These are phyloP conservation scores for Fragaria iinumae DNA, from an alignment of 306 rosid genomes.

Conservation along the genomic window DNA sequence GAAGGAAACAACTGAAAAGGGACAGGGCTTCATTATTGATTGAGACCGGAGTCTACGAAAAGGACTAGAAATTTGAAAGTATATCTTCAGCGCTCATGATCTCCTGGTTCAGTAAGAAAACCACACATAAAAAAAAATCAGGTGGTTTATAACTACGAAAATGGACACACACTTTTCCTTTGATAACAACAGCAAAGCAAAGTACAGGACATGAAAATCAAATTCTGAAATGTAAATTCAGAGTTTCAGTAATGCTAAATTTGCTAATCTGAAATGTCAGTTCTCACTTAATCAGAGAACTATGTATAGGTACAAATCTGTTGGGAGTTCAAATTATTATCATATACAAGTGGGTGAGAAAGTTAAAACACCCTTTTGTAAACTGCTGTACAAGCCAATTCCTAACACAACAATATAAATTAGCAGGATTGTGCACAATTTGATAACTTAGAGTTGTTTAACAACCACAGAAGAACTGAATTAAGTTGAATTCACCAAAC, in stretches of 20 bases:
- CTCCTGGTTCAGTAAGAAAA: slow-evolving; percentile 53
- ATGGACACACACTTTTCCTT: background rate
- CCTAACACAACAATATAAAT: background rate
- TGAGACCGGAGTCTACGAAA: slow-evolving; percentile 22
- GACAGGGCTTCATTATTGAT: slow-evolving; percentile 51
- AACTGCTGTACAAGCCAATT: background rate
- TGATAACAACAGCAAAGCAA: background rate
- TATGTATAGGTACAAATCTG: background rate
- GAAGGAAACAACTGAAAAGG: slow-evolving; percentile 33
- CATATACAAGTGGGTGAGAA: slow-evolving; percentile 7
- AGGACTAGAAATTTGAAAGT: slow-evolving; percentile 26
- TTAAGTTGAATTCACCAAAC: slow-evolving; percentile 13
- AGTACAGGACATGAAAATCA: background rate
- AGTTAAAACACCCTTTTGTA: too few species aligned
- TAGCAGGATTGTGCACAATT: background rate
- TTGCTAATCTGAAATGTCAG: background rate
- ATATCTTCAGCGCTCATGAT: slow-evolving; percentile 35
- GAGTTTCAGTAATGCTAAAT: background rate
- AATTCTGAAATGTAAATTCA: background rate
- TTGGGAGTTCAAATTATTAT: background rate
- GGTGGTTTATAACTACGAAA: slow-evolving; percentile 15
- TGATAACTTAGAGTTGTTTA: slow-evolving; percentile 39
- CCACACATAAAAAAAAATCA: slow-evolving; percentile 24
- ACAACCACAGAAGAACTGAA: slow-evolving; percentile 32
- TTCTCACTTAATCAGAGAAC: background rate